Conservation (phyloP, 2,329 filamentous ascomycete genomes). For the Pseudogymnoascus sp. region DNA sequence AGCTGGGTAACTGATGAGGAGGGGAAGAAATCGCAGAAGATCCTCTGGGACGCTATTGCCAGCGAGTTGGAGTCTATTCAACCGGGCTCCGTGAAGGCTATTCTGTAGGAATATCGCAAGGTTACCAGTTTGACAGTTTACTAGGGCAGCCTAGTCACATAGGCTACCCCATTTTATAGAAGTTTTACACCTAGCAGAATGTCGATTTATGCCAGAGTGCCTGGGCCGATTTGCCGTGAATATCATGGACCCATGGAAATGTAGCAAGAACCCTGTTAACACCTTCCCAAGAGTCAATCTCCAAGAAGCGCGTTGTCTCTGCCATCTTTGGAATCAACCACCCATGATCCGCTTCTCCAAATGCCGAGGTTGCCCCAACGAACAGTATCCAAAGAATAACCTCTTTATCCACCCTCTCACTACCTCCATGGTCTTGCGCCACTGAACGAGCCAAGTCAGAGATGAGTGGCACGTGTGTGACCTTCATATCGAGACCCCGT, state of each 20-base stretch:
- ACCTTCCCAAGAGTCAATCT: slow-evolving; percentile 14
- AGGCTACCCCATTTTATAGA: background rate
- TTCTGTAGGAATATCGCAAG: slow-evolving; percentile 7
- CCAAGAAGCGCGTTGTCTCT: slow-evolving; percentile 9
- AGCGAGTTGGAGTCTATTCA: slow-evolving; percentile 23
- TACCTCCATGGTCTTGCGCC: background rate
- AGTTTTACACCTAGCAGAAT: background rate
- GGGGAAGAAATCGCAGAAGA: slow-evolving; percentile 18
- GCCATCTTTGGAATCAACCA: slow-evolving; percentile 12
- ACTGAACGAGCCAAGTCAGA: slow-evolving; percentile 6
- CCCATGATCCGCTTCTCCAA: background rate
- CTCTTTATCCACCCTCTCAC: slow-evolving; percentile 12
- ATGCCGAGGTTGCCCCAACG: slow-evolving; percentile 12
- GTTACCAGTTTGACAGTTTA: background rate
- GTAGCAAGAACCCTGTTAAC: slow-evolving; percentile 13
- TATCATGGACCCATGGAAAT: slow-evolving; percentile 22
- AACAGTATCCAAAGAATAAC: slow-evolving; percentile 20
- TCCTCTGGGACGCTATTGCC: slow-evolving; percentile 24
- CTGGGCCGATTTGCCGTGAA: slow-evolving; percentile 17
- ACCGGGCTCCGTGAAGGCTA: slow-evolving; percentile 23
- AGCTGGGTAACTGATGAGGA: slow-evolving; percentile 21
- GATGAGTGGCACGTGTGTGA: slow-evolving; percentile 13
- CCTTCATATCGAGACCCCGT: slow-evolving; percentile 5
- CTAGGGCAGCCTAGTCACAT: background rate
- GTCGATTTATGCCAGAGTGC: background rate